Evolutionary conservation across 805 yeast species (phyloP), one percentile per base, ranked within the genome.

Genomic region (Saccharomycopsis sp.): DNA sequence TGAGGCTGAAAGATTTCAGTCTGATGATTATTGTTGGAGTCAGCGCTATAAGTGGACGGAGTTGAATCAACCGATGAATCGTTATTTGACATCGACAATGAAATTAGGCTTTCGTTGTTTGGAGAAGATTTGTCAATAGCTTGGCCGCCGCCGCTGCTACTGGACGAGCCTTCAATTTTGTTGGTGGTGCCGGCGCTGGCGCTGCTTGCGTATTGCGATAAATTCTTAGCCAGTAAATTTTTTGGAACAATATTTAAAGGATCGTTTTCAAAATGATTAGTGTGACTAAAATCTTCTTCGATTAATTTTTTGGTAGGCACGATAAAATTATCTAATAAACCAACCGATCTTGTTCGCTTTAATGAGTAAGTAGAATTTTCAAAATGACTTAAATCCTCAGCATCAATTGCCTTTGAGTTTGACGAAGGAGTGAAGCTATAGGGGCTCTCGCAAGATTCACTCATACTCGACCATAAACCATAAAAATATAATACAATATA

Each of bases 301-400:
- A 62, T 52, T n/a, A 61, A 53, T 44, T 65, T 65, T 47, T 59
- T 61, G 3, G 70, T 63, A 32, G 77, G 74, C 23, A 67, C 77
- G 32, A 77, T 74, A 56, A 72, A 81, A 51, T 80, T 85, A 56
- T 83, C 94, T 53, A 86, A 66, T 11, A 85, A 61, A 1, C 96
- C 95, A 71, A 86, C 68, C 5, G 93, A 82, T 56, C 93, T 72
- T 27, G 95, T 86, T 58, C 95, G 66, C 56, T 85, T 86, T 56
- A 86, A 65, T 55, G 78, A 79, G 60, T 82, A 86, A 3, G 90
- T 74, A 4, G 85, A 74, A 46, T 72, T 75, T 43, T 77, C 71
- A 56, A 86, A 85, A 55, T 82, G 83, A 40, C 74, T 77, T 48
- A 79, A 85, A 59, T 79, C 79, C 38, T 74, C 69, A 3, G 90